A percentile compares a stretch with the other conserved stretches of the same genome.
These are phyloP conservation scores for Aspergillus alliaceus DNA, from an alignment of 2,329 filamentous ascomycete species.

Conservation along the genomic window DNA sequence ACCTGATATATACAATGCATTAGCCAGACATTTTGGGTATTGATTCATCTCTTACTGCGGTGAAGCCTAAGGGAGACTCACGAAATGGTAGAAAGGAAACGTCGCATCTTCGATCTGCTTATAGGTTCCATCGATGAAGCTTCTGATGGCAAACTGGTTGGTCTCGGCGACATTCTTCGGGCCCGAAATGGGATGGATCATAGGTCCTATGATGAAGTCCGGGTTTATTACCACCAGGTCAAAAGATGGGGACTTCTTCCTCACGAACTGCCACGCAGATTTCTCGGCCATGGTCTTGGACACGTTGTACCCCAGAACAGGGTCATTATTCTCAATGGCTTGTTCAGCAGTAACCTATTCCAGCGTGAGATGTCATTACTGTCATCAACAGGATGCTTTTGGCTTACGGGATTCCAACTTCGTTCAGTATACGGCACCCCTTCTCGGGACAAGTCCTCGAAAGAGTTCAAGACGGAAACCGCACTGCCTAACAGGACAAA, in stretches of 20 bases:
- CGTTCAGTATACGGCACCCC: conserved; percentile 26
- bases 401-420: conserved; percentile 20
- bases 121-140: conserved; percentile 24
- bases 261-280: conserved; percentile 18
- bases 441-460: conserved; percentile 16
- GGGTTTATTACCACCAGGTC: conserved; percentile 20
- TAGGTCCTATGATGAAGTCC: conserved; percentile 23
- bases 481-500: conserved; percentile 40
- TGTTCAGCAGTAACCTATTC: conserved; percentile 16
- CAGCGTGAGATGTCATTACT: background rate
- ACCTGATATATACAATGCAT: conserved; percentile 1
- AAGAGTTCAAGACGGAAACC: conserved; percentile 29
- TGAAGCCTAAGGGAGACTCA: background rate
- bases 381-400: background rate
- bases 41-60: background rate
- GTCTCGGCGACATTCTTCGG: conserved; percentile 21
- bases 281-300: conserved; percentile 15
- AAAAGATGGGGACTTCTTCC: conserved; percentile 9
- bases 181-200: conserved; percentile 20
- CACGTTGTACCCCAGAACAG: conserved; percentile 16
- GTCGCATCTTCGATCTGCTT: conserved; percentile 14
- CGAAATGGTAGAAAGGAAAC: conserved; percentile 20
- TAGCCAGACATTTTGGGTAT: background rate
- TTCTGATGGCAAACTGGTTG: conserved; percentile 21
- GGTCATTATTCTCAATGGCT: conserved; percentile 12